Base-by-base conservation (phyloP, 768 basidiomycete genomes). In the Leccinum subgranulosum region DNA sequence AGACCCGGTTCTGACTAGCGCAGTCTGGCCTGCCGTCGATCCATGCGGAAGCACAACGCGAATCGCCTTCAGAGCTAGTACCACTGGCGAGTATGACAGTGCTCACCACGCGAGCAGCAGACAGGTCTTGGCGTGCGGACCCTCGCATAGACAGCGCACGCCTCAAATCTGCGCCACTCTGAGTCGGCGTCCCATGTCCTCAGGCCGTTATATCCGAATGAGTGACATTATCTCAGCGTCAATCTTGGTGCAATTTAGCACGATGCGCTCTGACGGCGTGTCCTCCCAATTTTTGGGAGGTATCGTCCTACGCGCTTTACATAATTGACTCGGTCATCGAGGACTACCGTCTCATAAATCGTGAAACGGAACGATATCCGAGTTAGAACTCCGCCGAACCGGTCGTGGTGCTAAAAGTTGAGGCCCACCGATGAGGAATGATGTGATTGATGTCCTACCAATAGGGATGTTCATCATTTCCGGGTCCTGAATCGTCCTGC, bases 181-280 rank as follows among this genome's bases (percentile, higher is more conserved):
- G n/a, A n/a, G n/a, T n/a, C 49, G 23, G 23, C 25, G 49, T 51
- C 53, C 29, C 6, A 17, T 41, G 8, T n/a, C 23, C 33, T 29
- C 48, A 36, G 50, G 45, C 28, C 12, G 19, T 31, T 19, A 46
- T 59, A 41, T 36, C 54, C 51, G 19, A 53, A 49, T 15, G 15
- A 8, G 53, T 33, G 21, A 7, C 29, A 14, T 19, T 17, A 65
- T 68, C 66, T 55, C 54, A 53, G 60, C 52, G 57, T 58, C 56
- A 60, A 58, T 69, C 63, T 60, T 21, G 49, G 17, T 49, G 41
- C n/a, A 53, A 50, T 41, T 12, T 50, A 46, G 41, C 8, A 47
- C 11, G 12, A 36, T 53, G 51, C 54, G 48, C 19, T 43, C 41
- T 43, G 41, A 6, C 41, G 19, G 41, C 41, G 41, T 43, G 41